Evolutionary conservation across 768 basidiomycete genomes (phyloP).

Genomic region (Hericium rajendrae): DNA sequence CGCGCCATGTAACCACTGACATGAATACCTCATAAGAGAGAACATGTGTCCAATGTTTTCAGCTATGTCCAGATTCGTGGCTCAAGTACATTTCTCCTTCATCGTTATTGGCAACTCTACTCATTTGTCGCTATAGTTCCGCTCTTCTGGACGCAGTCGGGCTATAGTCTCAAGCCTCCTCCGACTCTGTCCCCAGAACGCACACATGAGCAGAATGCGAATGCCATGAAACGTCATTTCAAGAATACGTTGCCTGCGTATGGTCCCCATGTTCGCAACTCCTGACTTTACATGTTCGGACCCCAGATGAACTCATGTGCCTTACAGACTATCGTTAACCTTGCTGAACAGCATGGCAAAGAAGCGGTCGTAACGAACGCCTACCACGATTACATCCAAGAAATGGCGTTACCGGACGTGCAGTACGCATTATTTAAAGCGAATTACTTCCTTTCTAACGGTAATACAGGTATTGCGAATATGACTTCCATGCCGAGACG

Average conservation of each 20-base stretch:
- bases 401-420: slow-evolving; percentile 44
- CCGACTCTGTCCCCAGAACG: slow-evolving; percentile 68
- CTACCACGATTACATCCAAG: slow-evolving; percentile 61
- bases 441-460: neutral
- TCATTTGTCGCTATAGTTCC: slow-evolving; percentile 47
- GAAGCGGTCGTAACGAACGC: slow-evolving; percentile 73
- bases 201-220: slow-evolving; percentile 62
- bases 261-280: slow-evolving; percentile 63
- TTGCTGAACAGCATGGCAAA: slow-evolving; percentile 86
- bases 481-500: slow-evolving; percentile 91
- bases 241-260: slow-evolving; percentile 53
- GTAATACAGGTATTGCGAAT: slow-evolving; percentile 55
- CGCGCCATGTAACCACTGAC: neutral
- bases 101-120: neutral
- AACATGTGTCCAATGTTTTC: slow-evolving; percentile 68
- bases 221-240: slow-evolving; percentile 68
- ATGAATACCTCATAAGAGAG: slow-evolving; percentile 39
- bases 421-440: slow-evolving; percentile 30
- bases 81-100: slow-evolving; percentile 50
- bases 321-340: slow-evolving; percentile 68
- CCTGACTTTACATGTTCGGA: neutral
- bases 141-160: slow-evolving; percentile 85
- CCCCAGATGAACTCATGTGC: slow-evolving; percentile 6
- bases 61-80: slow-evolving; percentile 88
- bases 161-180: slow-evolving; percentile 81